phyloP scores from a whole-genome alignment of 2,329 filamentous ascomycete species.

The Aspergillus vadensis region DNA sequence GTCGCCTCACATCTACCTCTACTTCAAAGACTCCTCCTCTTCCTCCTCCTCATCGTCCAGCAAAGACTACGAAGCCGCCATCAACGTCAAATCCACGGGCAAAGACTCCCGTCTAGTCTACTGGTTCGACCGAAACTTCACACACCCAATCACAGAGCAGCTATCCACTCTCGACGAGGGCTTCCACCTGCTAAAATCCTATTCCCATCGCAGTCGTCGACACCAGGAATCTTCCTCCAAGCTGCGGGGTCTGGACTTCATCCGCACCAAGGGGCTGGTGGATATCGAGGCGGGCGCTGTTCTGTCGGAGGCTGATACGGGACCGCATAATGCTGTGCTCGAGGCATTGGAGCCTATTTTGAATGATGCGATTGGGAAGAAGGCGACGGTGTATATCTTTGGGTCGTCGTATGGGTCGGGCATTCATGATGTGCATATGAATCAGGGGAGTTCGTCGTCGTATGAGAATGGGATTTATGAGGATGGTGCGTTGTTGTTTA shows the following conservation, averaged over 20 bases:
- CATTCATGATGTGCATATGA: constrained; percentile 28
- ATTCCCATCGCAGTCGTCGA: background rate
- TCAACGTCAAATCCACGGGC: constrained; percentile 22
- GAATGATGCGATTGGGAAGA: constrained; percentile 12
- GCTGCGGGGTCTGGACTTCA: constrained; percentile 18
- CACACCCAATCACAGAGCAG: constrained; percentile 17
- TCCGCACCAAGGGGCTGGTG: constrained; percentile 20
- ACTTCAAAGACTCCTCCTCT: constrained; percentile 9
- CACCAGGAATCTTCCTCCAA: background rate
- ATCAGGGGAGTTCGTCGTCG: constrained; percentile 20
- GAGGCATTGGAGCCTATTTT: constrained; percentile 20
- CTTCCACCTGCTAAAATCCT: constrained; percentile 10
- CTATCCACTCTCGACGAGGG: constrained; percentile 14
- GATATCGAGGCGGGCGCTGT: constrained; percentile 18
- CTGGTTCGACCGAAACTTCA: constrained; percentile 19
- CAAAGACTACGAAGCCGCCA: constrained; percentile 16
- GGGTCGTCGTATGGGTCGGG: constrained; percentile 16
- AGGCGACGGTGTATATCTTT: constrained; percentile 23
- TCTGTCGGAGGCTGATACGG: constrained; percentile 22
- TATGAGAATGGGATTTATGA: constrained; percentile 23
- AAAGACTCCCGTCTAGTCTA: constrained; percentile 23
- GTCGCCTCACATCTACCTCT: constrained; percentile 8
- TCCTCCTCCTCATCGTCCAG: background rate
- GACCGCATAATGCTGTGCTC: constrained; percentile 39
- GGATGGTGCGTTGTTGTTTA: constrained; percentile 23